Evolutionary conservation across 2,329 filamentous ascomycete species (phyloP), one percentile per base, ranked within the genome.

Genomic region (Penicillium sp.): DNA sequence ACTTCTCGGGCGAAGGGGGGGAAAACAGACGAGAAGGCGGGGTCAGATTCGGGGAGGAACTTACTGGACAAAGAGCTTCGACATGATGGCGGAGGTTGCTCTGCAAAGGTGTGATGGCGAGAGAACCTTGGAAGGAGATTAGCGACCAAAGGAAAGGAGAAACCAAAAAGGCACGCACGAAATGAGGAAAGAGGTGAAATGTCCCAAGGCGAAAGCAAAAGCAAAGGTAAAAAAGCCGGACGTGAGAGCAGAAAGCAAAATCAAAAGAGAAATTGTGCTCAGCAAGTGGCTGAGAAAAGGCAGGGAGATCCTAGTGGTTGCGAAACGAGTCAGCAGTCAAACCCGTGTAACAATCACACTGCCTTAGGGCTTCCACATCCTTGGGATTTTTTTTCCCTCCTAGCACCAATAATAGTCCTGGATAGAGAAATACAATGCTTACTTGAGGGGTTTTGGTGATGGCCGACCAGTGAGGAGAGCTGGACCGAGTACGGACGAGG

Each of bases 1-100:
- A 15, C 4, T 17, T 25, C 25, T 54, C 38, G 38, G 39, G 31
- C 22, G 25, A 25, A 20, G 45, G 55, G 62, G 38, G 54, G 43
- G 14, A 53, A 28, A 28, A 31, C n/a, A 17, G 12, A 31, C 20
- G 8, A 5, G 37, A 43, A 43, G 50, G 38, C 38, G 50, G 50
- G 31, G 58, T 61, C 4, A 38, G 22, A 41, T 28, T 39, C 20
- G 55, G 62, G 35, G 54, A 56, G 51, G 60, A 52, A 71, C 89
- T 82, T 84, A 96, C 92, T 92, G 92, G 78, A 96, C 91, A 77
- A 97, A 97, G 71, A 97, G 86, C 80, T 97, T 97, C 61, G 92
- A 89, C 93, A 96, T 96, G 65, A 56, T 63, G 53, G 61, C 17
- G 42, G 48, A 50, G 14, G 22, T 12, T 31, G 49, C 37, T 25